Conservation (phyloP, 2,329 filamentous ascomycete genomes). For the Rachicladosporium sp. region DNA sequence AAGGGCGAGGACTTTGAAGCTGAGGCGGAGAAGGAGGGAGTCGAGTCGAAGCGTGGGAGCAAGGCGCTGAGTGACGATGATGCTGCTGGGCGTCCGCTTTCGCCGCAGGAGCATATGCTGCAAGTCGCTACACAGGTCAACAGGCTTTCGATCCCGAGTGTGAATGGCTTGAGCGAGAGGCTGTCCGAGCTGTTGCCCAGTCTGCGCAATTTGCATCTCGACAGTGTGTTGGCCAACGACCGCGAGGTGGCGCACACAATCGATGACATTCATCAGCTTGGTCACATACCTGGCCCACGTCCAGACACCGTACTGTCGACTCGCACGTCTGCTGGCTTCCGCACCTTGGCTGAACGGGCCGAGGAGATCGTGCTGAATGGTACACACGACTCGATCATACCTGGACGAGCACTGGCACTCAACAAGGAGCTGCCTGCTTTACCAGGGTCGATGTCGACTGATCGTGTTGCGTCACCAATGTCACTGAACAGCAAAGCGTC, state of each 20-base stretch:
- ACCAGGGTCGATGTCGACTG: slow-evolving; percentile 18
- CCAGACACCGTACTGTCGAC: slow-evolving; percentile 23
- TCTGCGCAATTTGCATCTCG: slow-evolving; percentile 28
- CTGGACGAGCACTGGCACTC: slow-evolving; percentile 10
- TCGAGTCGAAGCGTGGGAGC: slow-evolving; percentile 13
- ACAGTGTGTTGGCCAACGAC: slow-evolving; percentile 24
- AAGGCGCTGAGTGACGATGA: slow-evolving; percentile 4
- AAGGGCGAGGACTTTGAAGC: slow-evolving; percentile 10
- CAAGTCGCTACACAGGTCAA: slow-evolving; percentile 32
- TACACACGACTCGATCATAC: slow-evolving; percentile 23
- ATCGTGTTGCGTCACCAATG: slow-evolving; percentile 13
- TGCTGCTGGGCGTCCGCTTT: slow-evolving; percentile 21
- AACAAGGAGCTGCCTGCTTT: slow-evolving; percentile 27
- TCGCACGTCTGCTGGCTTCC: slow-evolving; percentile 26
- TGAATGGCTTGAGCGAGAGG: slow-evolving; percentile 32
- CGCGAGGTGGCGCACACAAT: slow-evolving; percentile 25
- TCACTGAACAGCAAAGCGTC: slow-evolving; percentile 14
- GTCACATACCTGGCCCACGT: slow-evolving; percentile 9
- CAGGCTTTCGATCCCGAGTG: slow-evolving; percentile 33
- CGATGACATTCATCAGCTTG: slow-evolving; percentile 21
- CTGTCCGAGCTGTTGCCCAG: slow-evolving; percentile 35
- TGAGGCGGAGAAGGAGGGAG: slow-evolving; percentile 9
- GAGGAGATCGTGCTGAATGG: slow-evolving; percentile 26
- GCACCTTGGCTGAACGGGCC: slow-evolving; percentile 24
- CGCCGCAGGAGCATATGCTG: slow-evolving; percentile 28